Base-by-base conservation (phyloP, 2,329 filamentous ascomycete species). In the Kalaharituber pfeilii region DNA sequence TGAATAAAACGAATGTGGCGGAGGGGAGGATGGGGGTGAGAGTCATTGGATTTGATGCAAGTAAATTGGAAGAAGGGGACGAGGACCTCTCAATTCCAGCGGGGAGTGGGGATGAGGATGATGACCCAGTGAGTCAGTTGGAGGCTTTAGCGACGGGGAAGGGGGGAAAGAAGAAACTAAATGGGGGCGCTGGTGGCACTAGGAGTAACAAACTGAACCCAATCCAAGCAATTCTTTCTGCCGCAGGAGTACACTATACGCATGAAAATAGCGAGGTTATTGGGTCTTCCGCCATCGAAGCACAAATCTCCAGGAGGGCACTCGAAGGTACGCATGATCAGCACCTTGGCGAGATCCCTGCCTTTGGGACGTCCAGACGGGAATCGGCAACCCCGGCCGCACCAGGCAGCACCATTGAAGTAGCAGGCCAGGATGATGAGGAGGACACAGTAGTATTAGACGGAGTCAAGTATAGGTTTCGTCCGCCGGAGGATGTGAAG, bases 1-100 rank as follows among this genome's bases (percentile, higher is more conserved):
- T 98, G 63, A 94, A 96, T 72, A 94, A 95, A 69, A 96, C 91
- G 26, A 98, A 98, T 64, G 81, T 98, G 51, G 91, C 91, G 3
- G 91, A 98, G 70, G 86, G 86, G 42, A 85, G 82, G 65, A 86
- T 84, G 0, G 89, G 87, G 0, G 83, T 96, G 8, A 76, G 78
- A 26, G 79, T 95, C 27, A 74, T 81, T n/a, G 81, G 84, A 53
- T 79, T 93, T 56, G 73, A 85, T 62, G 77, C 82, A 15, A 72
- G 79, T 57, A 75, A 75, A 0, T 72, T 71, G 5, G 72, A 75
- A 44, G 76, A 82, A 15, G 72, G 79, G 57, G 75, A 75, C 0
- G 72, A 71, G 5, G 72, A 76, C 45, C 75, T 79, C 13, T 74
- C n/a, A n/a, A n/a, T n/a, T n/a, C n/a, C n/a, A n/a, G n/a, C n/a